These are phyloP conservation scores for Diaporthe destruens DNA, from an alignment of 2,329 filamentous ascomycete genomes.

Conservation along the genomic window DNA sequence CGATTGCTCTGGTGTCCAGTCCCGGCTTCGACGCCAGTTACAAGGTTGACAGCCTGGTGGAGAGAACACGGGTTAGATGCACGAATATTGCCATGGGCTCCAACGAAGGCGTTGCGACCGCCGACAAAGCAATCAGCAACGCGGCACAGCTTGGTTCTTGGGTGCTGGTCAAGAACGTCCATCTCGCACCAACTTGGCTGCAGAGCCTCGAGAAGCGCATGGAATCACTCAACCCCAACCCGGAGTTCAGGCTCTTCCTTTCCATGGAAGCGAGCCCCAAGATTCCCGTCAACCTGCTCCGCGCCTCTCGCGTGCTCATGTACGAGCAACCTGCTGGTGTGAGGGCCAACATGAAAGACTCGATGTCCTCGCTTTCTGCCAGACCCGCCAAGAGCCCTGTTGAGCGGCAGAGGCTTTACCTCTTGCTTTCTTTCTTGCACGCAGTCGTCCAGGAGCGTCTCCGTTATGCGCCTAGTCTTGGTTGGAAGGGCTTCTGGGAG, in stretches of 20 bases:
- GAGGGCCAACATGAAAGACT: slow-evolving; percentile 98
- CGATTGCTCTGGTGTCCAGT: slow-evolving; percentile 92
- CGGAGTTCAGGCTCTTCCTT: slow-evolving; percentile 93
- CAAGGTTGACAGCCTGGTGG: slow-evolving; percentile 96
- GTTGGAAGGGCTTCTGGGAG: slow-evolving; percentile 99
- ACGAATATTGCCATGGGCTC: slow-evolving; percentile 99
- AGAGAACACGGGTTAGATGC: slow-evolving; percentile 83
- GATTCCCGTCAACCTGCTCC: slow-evolving; percentile 95
- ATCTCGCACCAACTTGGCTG: slow-evolving; percentile 94
- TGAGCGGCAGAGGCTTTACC: slow-evolving; percentile 89
- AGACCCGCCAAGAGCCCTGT: slow-evolving; percentile 85
- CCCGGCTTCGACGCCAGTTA: slow-evolving; percentile 98
- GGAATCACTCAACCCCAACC: slow-evolving; percentile 92
- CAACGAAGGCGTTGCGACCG: slow-evolving; percentile 90
- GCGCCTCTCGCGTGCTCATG: slow-evolving; percentile 93
- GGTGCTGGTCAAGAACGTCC: slow-evolving; percentile 99
- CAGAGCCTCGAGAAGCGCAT: slow-evolving; percentile 98
- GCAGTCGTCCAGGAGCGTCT: slow-evolving; percentile 95
- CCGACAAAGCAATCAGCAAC: slow-evolving; percentile 94
- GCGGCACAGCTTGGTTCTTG: slow-evolving; percentile 92
- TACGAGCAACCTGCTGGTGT: slow-evolving; percentile 98
- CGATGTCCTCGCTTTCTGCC: slow-evolving; percentile 83
- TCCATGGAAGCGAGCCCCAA: slow-evolving; percentile 98
- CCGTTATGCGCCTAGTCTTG: slow-evolving; percentile 91
- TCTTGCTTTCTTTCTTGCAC: slow-evolving; percentile 93